Conservation (phyloP, 768 basidiomycete genomes). For the Leccinum boreale region DNA sequence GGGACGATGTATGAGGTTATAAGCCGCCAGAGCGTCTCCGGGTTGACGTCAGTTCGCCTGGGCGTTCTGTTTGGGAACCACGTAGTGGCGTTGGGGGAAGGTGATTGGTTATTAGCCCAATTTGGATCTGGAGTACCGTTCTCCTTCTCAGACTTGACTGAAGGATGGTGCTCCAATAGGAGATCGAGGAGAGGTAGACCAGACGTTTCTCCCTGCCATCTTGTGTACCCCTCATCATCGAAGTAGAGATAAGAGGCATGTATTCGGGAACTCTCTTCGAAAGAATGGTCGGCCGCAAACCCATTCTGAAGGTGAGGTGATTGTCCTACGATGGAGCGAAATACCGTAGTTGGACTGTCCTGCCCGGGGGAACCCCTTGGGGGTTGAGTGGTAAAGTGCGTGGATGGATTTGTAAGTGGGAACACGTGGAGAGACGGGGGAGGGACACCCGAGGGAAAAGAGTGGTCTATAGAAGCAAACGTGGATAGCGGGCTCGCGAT, state of each 20-base stretch:
- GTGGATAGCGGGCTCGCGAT: constrained; percentile 34
- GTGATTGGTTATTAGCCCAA: constrained; percentile 32
- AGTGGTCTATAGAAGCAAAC: constrained; percentile 39
- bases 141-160: constrained; percentile 35
- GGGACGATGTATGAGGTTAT: constrained; percentile 85
- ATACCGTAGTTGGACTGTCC: constrained; percentile 41
- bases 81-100: constrained; percentile 38
- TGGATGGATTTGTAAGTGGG: constrained; percentile 78
- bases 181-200: constrained; percentile 86
- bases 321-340: constrained; percentile 40
- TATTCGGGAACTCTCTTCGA: constrained; percentile 60
- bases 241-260: constrained; percentile 82
- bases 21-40: constrained; percentile 82
- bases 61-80: constrained; percentile 87
- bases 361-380: constrained; percentile 42
- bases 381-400: constrained; percentile 59
- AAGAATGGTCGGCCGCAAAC: constrained; percentile 39
- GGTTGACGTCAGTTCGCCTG: constrained; percentile 74
- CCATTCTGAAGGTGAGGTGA: constrained; percentile 26
- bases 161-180: constrained; percentile 66
- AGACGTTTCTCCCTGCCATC: constrained; percentile 93
- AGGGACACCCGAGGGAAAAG: constrained; percentile 58
- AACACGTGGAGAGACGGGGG: constrained; percentile 75
- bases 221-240: constrained; percentile 82
- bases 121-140: constrained; percentile 24